Percentiles rank a stretch among this genome's conserved stretches.
These are phyloP conservation scores for Colletotrichum liriopes DNA, from an alignment of 2,329 filamentous ascomycete genomes.

Conservation along the genomic window DNA sequence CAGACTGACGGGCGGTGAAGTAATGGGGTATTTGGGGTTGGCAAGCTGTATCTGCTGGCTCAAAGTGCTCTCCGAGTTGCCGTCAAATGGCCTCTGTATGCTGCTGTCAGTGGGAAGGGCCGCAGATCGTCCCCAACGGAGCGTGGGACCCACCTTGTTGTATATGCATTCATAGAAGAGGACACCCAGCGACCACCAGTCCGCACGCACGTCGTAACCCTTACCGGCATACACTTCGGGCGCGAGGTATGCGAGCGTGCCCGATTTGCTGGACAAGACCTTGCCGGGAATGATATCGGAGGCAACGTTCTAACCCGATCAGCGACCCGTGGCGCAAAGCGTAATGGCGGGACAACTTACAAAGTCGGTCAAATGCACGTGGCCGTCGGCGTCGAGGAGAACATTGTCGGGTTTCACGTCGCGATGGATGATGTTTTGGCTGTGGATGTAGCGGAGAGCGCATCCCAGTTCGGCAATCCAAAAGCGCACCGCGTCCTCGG, in stretches of 20 bases:
- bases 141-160: constrained; percentile 80
- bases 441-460: constrained; percentile 88
- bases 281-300: constrained; percentile 91
- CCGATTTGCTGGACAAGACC: constrained; percentile 93
- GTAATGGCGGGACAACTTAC: constrained; percentile 66
- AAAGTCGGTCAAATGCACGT: constrained; percentile 98
- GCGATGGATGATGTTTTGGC: constrained; percentile 89
- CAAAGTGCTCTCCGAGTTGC: constrained; percentile 85
- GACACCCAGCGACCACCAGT: constrained; percentile 99
- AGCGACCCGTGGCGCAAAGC: constrained; percentile 39
- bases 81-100: constrained; percentile 89
- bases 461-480: constrained; percentile 97
- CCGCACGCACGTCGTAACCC: constrained; percentile 90
- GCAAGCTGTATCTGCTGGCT: constrained; percentile 86
- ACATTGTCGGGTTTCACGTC: constrained; percentile 96
- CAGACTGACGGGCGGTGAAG: constrained; percentile 89
- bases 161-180: constrained; percentile 99
- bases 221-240: constrained; percentile 94
- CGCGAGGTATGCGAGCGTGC: constrained; percentile 94
- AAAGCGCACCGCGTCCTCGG: constrained; percentile 95
- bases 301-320: constrained; percentile 85
- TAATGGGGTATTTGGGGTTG: constrained; percentile 91
- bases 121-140: not conserved
- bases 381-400: constrained; percentile 87
- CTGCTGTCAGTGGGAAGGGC: constrained; percentile 50